Percentiles rank a stretch among this genome's conserved stretches.
phyloP scores from a whole-genome alignment of 2,329 filamentous ascomycete species.

The Stagonosporopsis chrysanthemi region DNA sequence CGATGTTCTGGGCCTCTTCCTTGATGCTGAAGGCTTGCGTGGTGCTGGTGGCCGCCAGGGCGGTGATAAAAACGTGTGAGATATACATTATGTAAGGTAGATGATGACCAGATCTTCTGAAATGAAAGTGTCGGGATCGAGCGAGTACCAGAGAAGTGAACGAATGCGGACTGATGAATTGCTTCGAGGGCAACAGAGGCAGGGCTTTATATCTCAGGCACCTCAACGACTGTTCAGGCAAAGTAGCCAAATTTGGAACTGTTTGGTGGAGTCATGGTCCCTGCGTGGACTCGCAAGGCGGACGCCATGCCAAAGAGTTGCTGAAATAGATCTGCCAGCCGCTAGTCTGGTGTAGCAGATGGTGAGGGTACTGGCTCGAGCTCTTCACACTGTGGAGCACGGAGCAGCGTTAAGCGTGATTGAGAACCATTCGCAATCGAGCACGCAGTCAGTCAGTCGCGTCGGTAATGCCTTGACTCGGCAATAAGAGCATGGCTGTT shows the following conservation, averaged over 20 bases:
- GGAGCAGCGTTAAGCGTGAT: constrained; percentile 22
- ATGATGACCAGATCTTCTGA: constrained; percentile 7
- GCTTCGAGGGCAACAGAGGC: constrained; percentile 6
- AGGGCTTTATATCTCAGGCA: constrained; percentile 31
- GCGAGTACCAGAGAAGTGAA: constrained; percentile 19
- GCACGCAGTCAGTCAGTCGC: constrained; percentile 22
- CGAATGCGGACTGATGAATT: constrained; percentile 19
- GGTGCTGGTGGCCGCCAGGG: constrained; percentile 37
- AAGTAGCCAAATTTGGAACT: constrained; percentile 24
- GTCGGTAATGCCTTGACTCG: constrained; percentile 15
- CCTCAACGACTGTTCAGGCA: constrained; percentile 19
- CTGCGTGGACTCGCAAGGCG: constrained; percentile 19
- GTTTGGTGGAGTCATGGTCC: constrained; percentile 9
- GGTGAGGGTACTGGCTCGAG: constrained; percentile 27
- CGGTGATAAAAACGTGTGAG: constrained; percentile 35
- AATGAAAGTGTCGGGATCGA: constrained; percentile 19
- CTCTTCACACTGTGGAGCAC: constrained; percentile 20
- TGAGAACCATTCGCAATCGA: constrained; percentile 23
- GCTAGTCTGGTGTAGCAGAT: constrained; percentile 27
- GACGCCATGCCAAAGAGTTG: constrained; percentile 14
- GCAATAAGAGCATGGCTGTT: background rate
- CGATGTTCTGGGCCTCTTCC: constrained; percentile 25
- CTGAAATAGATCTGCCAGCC: constrained; percentile 25
- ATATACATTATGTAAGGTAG: constrained; percentile 44
- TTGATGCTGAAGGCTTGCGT: constrained; percentile 34